Base-by-base conservation (phyloP, 1,139 yeast genomes). In the Zhuliangozyma blackwelliae region DNA sequence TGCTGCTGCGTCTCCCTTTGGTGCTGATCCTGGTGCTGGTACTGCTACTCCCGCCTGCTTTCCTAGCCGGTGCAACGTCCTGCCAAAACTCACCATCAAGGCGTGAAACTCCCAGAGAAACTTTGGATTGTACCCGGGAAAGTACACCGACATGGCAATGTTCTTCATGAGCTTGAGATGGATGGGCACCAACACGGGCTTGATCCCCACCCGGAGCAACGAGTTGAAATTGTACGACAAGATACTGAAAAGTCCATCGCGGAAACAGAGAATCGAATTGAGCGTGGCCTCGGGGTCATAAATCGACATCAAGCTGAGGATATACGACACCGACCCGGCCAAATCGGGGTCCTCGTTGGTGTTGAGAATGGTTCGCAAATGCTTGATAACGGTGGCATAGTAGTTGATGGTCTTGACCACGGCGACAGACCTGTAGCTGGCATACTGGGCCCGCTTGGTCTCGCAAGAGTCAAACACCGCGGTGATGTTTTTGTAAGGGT, bases 241-340 rank as follows among this genome's bases (percentile, higher is more conserved):
- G 20, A 68, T 61, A 27, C 68, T 55, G 41, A 68, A 65, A 32
- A 68, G 51, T 1, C 75, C 75, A 41, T 68, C 72, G 28, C 72
- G 51, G 41, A 68, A 69, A 40, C 75, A 68, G 31, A 52, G 54
- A 16, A 61, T 56, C 27, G 72, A 65, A 41, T 61, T 48, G n/a
- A 60, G 46, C 0, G 72, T 66, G 5, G 71, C 72, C 43, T 66
- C 72, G 0, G 74, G 74, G 40, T 69, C 75, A 44, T 69, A 69
- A 13, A 68, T 60, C 9, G 72, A 57, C 71, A 67, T 68, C 38
- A 68, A 49, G 41, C 69, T 61, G 31, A 69, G 51, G 35, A 69
- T 56, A 42, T 68, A 69, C 25, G 72, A 65, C 8, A 64, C 63
- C 5, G 61, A 57, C 0, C 72, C 58, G 34, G 70, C 62, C 27